Evolutionary conservation across 306 rosid genomes (phyloP).

Genomic region (Vicia sativa): DNA sequence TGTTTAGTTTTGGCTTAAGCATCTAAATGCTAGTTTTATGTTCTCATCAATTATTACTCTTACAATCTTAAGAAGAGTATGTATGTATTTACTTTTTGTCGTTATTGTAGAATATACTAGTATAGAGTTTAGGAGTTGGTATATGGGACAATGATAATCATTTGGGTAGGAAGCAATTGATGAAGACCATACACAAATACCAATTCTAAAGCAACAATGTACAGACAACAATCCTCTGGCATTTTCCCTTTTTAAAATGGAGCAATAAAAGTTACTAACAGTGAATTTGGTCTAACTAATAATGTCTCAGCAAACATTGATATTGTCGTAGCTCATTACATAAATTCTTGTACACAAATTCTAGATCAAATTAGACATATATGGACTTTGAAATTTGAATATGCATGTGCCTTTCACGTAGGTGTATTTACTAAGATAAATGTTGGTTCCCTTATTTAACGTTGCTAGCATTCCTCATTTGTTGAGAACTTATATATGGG

Average conservation of each 20-base stretch:
- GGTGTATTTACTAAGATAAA: neutral
- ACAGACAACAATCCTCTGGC: conserved; percentile 8
- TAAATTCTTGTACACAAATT: neutral
- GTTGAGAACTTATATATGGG: neutral
- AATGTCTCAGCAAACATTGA: conserved; percentile 2
- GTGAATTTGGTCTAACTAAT: neutral
- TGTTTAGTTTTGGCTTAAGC: no score
- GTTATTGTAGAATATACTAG: neutral
- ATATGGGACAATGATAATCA: neutral
- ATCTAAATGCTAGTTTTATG: no score
- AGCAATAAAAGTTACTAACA: neutral
- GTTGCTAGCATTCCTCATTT: neutral
- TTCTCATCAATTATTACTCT: no score
- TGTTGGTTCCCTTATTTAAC: neutral
- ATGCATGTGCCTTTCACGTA: neutral
- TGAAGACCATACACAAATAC: conserved; percentile 9
- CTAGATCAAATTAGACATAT: neutral
- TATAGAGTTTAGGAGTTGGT: no score
- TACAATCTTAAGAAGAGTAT: no score
- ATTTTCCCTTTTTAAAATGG: neutral
- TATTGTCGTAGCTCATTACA: neutral
- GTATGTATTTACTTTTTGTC: neutral
- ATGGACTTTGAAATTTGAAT: neutral
- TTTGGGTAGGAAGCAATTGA: conserved; percentile 20
- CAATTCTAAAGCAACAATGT: neutral